Base-by-base conservation (phyloP, 352 stramenopile species). In the Phytopythium delawarense region DNA sequence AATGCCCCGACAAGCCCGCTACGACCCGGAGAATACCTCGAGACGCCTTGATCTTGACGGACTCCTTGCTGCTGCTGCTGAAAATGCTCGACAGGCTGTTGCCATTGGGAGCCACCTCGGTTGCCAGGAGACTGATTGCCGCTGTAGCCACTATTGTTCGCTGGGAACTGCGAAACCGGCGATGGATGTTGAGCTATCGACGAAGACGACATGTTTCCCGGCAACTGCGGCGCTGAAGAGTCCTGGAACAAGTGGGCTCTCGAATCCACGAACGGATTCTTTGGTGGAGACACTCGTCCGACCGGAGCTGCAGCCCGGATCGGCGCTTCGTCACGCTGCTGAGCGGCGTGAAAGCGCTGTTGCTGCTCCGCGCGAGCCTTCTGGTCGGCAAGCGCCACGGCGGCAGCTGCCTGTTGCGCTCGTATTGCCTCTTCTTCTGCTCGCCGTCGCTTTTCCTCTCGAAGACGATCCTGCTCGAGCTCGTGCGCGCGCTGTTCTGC, bases 221-320 rank as follows among this genome's bases (percentile, higher is more conserved):
- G 52, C 12, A 13, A 25, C 51, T 66, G 56, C 35, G 53, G 57
- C 7, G 66, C 66, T 20, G 68, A 18, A 15, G 35, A 57, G 23
- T 87, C 76, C 40, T 87, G 64, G 42, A 87, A 88, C 44, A 87
- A 40, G 55, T 82, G 73, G 28, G 76, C 79, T 35, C 76, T 63
- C 1, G 79, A 79, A 35, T 88, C 86, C 7, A 66, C 64, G 32
- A 86, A 87, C 28, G 79, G 75, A 46, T 86, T 75, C 39, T 75
- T 68, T 53, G 35, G 55, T 67, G 69, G 13, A 25, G 62, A 25
- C 34, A 49, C 51, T 66, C 58, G 30, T 58, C 48, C 28, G 5
- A n/a, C 46, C 18, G 25, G 23, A 11, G 28, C 11, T 7, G 25
- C 25, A 15, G 25, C 13, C 15, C 13, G 6, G 15, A 54, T 23